These are phyloP conservation scores for Allium cepa DNA, from an alignment of 106 monocot species.

Conservation along the genomic window DNA sequence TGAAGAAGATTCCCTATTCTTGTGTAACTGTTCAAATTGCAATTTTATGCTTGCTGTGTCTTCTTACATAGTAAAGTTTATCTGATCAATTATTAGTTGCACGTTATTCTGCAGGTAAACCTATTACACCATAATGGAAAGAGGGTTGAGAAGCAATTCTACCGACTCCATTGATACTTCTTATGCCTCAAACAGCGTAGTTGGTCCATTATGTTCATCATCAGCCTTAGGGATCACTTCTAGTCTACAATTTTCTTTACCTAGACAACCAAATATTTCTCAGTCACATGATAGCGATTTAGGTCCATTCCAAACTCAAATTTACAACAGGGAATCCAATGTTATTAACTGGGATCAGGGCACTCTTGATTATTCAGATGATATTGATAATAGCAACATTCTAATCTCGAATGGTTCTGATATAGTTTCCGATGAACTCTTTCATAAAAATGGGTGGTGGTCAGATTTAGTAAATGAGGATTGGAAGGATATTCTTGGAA, in stretches of 20 bases:
- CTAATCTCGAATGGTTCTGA: slow-evolving; percentile 15
- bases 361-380: slow-evolving; percentile 17
- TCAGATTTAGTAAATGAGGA: slow-evolving; percentile 26
- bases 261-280: slow-evolving; percentile 12
- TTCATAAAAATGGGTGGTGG: slow-evolving; percentile 41
- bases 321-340: slow-evolving; percentile 13
- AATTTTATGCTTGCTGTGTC: too few species aligned
- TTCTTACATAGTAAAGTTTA: too few species aligned
- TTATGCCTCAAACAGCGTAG: slow-evolving; percentile 36
- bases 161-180: slow-evolving; percentile 16
- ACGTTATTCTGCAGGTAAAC: too few species aligned
- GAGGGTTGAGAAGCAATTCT: slow-evolving; percentile 27
- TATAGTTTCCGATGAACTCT: slow-evolving; percentile 22
- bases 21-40: too few species aligned
- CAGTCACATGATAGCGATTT: slow-evolving; percentile 16
- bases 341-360: slow-evolving; percentile 23
- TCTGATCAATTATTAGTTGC: too few species aligned
- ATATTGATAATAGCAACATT: slow-evolving; percentile 7
- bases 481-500: slow-evolving; percentile 31
- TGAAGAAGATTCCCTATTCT: too few species aligned
- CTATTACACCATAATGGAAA: slow-evolving; percentile 22
- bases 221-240: slow-evolving; percentile 40
- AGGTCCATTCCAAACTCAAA: slow-evolving; percentile 27
- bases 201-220: slow-evolving; percentile 40
- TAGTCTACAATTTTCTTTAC: slow-evolving; percentile 42